Percentiles rank a stretch among this genome's conserved stretches.
These are phyloP conservation scores for Ceratocystis smalleyi DNA, from an alignment of 2,329 filamentous ascomycete genomes.

Conservation along the genomic window DNA sequence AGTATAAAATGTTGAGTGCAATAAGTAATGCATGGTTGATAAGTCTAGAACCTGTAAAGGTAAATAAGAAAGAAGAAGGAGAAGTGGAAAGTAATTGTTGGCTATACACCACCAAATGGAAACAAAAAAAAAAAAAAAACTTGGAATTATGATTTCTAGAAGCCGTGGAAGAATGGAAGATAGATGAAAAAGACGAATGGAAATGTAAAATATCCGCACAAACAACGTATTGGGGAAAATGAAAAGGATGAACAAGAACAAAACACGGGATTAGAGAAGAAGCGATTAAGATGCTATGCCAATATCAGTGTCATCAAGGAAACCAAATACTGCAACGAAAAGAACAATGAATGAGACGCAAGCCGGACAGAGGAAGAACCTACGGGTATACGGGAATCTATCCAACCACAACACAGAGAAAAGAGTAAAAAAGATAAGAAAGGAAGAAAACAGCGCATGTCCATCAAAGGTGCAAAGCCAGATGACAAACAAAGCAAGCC, in stretches of 20 bases:
- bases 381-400: constrained; percentile 3
- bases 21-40: not conserved
- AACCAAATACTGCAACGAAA: constrained; percentile 6
- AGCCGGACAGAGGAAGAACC: not conserved
- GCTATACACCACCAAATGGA: not conserved
- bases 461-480: not conserved
- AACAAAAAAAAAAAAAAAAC: not conserved
- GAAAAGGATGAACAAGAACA: not conserved
- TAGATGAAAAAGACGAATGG: not conserved
- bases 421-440: constrained; percentile 5
- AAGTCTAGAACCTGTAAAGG: not conserved
- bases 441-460: not conserved
- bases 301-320: constrained; percentile 1
- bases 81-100: not conserved
- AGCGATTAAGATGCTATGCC: constrained; percentile 7
- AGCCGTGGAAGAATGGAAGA: not conserved
- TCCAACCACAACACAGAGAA: not conserved
- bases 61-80: constrained; percentile 8
- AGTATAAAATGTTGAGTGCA: not conserved
- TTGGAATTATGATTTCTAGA: not conserved
- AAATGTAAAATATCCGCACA: too few relatives aligned
- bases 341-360: not conserved
- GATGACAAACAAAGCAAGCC: not conserved
- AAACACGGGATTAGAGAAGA: not conserved
- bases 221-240: too few relatives aligned